Conservation (phyloP, 768 basidiomycete species). For the Dentipellis sp. region DNA sequence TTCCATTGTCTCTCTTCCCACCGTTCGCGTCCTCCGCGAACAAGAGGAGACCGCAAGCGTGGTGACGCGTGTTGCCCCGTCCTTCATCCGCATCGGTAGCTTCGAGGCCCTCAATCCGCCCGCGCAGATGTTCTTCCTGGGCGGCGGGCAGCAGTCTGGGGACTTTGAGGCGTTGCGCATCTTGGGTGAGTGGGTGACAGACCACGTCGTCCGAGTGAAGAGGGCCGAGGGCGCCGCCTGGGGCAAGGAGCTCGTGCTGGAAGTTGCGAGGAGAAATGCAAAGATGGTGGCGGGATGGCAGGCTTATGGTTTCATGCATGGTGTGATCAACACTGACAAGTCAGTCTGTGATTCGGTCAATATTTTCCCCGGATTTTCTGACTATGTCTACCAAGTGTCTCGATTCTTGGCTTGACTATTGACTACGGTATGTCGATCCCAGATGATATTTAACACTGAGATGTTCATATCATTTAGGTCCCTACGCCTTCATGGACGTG, state of each 20-base stretch:
- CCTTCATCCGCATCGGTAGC: slow-evolving; percentile 86
- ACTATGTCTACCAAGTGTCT: slow-evolving; percentile 37
- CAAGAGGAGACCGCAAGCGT: slow-evolving; percentile 61
- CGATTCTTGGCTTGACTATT: slow-evolving; percentile 66
- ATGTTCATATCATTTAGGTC: slow-evolving; percentile 37
- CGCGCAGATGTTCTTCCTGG: slow-evolving; percentile 52
- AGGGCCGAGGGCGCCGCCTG: slow-evolving; percentile 36
- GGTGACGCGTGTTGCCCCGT: slow-evolving; percentile 75
- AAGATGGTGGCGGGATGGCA: slow-evolving; percentile 96
- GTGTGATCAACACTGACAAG: slow-evolving; percentile 98
- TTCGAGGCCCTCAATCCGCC: slow-evolving; percentile 83
- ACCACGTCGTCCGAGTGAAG: slow-evolving; percentile 44
- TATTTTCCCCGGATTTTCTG: slow-evolving; percentile 5
- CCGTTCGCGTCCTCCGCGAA: slow-evolving; percentile 71
- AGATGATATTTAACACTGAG: not conserved
- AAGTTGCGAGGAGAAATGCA: slow-evolving; percentile 79
- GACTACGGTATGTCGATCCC: slow-evolving; percentile 46
- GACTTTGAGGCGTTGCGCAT: slow-evolving; percentile 67
- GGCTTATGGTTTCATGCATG: slow-evolving; percentile 90
- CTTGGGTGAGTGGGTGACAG: slow-evolving; percentile 67
- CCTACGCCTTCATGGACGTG: slow-evolving; percentile 93
- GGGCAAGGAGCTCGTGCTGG: slow-evolving; percentile 65
- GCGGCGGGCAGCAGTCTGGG: slow-evolving; percentile 66
- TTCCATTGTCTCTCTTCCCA: slow-evolving; percentile 65
- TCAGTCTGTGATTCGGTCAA: slow-evolving; percentile 22